Evolutionary conservation across 345 rosid genomes (phyloP), one percentile per base, ranked within the genome.

Genomic region (Heritiera fomes): DNA sequence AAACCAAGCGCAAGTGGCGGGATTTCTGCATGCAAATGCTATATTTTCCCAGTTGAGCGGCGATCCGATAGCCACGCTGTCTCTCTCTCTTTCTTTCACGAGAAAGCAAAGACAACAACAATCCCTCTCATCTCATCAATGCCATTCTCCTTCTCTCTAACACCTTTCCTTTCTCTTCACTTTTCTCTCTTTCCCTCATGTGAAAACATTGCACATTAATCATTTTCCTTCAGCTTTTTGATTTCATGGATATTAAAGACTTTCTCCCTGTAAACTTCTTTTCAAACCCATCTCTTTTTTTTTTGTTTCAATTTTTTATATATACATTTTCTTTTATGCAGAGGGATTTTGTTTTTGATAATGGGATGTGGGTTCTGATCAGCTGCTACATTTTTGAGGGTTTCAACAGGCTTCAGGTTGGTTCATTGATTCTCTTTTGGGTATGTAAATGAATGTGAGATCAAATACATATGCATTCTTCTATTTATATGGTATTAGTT

Each of bases 1-100:
- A 67, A 79, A 77, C 58, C 75, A 77, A 85, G 76, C 80, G 77
- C 80, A 79, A 82, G 80, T 87, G 93, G 90, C 90, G 92, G 89
- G 87, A 85, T 88, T 85, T 84, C 79, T 85, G 88, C 88, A 85
- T 84, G 85, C 83, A 83, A 81, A 83, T 80, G 83, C 72, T 78
- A 55, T 82, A 72, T 78, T 81, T 78, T 73, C 80, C 78, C 70
- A 30, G 71, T 72, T 83, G 89, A 86, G 91, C 85, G 92, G 97
- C 91, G 88, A 86, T 87, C 94, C 94, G 91, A 85, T 75, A 71
- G 74, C 81, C 17, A 83, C 93, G 91, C 91, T 76, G 66, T 75
- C 76, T 64, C 38, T 34, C 53, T 80, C 63, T 77, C 79, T 79
- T 12, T 28, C 73, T 68, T 43, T 83, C 84, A 81, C 87, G 91